A percentile compares a stretch with the other conserved stretches of the same genome.
These are phyloP conservation scores for Penicillium salamii DNA, from an alignment of 495 filamentous ascomycete genomes.

Conservation along the genomic window DNA sequence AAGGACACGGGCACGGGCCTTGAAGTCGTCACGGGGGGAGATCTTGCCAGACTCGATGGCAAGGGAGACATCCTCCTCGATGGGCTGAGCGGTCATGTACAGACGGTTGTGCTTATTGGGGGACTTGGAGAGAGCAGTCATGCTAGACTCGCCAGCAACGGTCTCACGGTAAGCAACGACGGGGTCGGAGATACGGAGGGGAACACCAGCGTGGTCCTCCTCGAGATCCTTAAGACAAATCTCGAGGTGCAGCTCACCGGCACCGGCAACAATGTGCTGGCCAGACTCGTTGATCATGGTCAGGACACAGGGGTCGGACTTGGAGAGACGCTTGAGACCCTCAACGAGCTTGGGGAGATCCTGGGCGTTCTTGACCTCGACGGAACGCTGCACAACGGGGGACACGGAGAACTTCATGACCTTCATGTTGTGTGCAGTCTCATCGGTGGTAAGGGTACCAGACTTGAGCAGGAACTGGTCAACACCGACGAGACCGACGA, in stretches of 20 bases:
- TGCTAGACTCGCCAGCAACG: slow-evolving; percentile 75
- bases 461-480: slow-evolving; percentile 99
- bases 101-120: slow-evolving; percentile 99
- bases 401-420: slow-evolving; percentile 99
- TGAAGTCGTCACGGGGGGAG: slow-evolving; percentile 96
- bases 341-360: slow-evolving; percentile 99
- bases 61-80: slow-evolving; percentile 84
- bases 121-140: slow-evolving; percentile 97
- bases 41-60: slow-evolving; percentile 94
- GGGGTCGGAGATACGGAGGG: slow-evolving; percentile 92
- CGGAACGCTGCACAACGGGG: slow-evolving; percentile 96
- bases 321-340: slow-evolving; percentile 99
- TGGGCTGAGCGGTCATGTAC: slow-evolving; percentile 85
- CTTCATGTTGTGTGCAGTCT: slow-evolving; percentile 99
- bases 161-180: slow-evolving; percentile 98
- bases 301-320: slow-evolving; percentile 98
- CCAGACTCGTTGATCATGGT: slow-evolving; percentile 84
- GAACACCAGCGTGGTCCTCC: slow-evolving; percentile 98
- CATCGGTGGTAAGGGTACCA: slow-evolving; percentile 94
- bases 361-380: slow-evolving; percentile 99
- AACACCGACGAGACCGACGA: slow-evolving; percentile 97
- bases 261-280: slow-evolving; percentile 98
- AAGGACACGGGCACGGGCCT: slow-evolving; percentile 92
- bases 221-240: slow-evolving; percentile 99
- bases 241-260: slow-evolving; percentile 98